Conservation (phyloP, 345 rosid genomes). For the Lagerstroemia speciosa region DNA sequence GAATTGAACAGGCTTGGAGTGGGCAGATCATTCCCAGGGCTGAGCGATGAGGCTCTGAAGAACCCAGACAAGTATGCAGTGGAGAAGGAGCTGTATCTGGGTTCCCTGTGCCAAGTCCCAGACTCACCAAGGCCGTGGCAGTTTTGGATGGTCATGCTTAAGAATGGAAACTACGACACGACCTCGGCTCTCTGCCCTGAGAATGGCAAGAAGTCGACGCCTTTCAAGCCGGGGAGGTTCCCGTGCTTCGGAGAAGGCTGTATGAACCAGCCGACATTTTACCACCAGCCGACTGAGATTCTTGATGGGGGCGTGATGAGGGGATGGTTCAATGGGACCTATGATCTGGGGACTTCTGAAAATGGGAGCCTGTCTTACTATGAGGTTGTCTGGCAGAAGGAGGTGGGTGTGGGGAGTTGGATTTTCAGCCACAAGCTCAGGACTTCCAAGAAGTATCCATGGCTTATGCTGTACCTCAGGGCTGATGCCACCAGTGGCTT, state of each 20-base stretch:
- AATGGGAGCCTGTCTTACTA: slow-evolving; percentile 30
- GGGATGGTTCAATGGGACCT: slow-evolving; percentile 78
- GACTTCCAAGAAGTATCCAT: slow-evolving; percentile 66
- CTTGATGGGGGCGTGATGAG: slow-evolving; percentile 29
- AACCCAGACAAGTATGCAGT: slow-evolving; percentile 55
- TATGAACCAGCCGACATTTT: slow-evolving; percentile 68
- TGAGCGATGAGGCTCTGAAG: slow-evolving; percentile 19
- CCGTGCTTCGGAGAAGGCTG: slow-evolving; percentile 73
- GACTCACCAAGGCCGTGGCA: slow-evolving; percentile 55
- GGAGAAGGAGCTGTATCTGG: slow-evolving; percentile 60
- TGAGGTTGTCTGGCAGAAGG: slow-evolving; percentile 69
- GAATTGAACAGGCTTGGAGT: slow-evolving; percentile 52
- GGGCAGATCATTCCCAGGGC: slow-evolving; percentile 31
- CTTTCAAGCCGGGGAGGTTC: slow-evolving; percentile 46
- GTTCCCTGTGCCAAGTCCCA: slow-evolving; percentile 56
- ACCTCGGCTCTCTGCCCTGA: slow-evolving; percentile 49
- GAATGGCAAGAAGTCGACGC: slow-evolving; percentile 44
- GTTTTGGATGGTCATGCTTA: slow-evolving; percentile 89
- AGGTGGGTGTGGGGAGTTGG: slow-evolving; percentile 61
- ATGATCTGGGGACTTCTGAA: slow-evolving; percentile 33
- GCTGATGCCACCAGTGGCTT: slow-evolving; percentile 74
- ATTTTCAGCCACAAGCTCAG: slow-evolving; percentile 49
- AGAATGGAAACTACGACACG: slow-evolving; percentile 82
- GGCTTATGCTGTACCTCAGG: slow-evolving; percentile 87
- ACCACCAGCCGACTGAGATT: slow-evolving; percentile 46